Base-by-base conservation (phyloP, 495 filamentous ascomycete genomes). In the Aspergillus sclerotiicarbonarius region DNA sequence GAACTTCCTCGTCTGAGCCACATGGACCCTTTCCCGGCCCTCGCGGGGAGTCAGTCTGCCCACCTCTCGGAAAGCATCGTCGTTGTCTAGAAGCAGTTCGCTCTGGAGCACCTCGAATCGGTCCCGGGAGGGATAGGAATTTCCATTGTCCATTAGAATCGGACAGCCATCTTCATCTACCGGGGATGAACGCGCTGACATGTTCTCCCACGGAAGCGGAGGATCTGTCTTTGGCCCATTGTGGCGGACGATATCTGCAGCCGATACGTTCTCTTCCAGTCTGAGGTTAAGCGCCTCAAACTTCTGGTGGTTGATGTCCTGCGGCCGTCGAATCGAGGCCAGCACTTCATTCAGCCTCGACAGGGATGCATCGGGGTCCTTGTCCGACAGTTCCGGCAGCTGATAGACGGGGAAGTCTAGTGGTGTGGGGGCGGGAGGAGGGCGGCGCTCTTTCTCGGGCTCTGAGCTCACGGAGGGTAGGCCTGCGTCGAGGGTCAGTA, bases 1-100 rank as follows among this genome's bases (percentile, higher is more conserved):
- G 68, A 88, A 87, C 53, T 80, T 82, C 56, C 84, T 74, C 48
- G 83, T 77, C 53, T 85, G 80, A 0, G 78, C 79, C 25, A 86
- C 67, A 5, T 78, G 71, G 7, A 80, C 73, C 16, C 76, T 67
- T 45, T 67, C 61, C 3, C 72, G 73, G 1, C 78, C 78, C 19
- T 73, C 66, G 6, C 67, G 69, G 13, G 71, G 72, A 1, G 71
- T 66, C 20, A 76, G 63, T 4, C 83, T 71, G 35, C 71, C 64
- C 21, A 86, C 70, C 53, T 77, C 78, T 5, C 79, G 66, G 61
- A 83, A 88, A 1, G 76, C 80, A 62, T 79, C 79, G 47, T 84
- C 79, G 51, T 87, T 86, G n/a, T 82, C 74, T 13, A 81, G 60
- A 15, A 71, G 56, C 15, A 87, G 64, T 60, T 88, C 85, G 18